Conservation (phyloP, 345 rosid species). For the Heritiera fomes region DNA sequence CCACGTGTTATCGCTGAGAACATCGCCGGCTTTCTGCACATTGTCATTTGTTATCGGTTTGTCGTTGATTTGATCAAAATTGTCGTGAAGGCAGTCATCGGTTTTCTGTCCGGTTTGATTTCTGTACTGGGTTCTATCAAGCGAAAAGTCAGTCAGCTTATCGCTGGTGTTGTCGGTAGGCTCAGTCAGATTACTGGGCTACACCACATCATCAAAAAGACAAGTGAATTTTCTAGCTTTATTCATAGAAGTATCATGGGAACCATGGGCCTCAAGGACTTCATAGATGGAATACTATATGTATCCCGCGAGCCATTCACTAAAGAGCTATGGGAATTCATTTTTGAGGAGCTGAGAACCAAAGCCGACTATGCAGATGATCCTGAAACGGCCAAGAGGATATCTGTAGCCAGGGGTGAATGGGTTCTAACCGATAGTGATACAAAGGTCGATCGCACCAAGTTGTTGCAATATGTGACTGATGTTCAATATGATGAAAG, state of each 20-base stretch:
- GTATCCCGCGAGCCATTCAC: conserved; percentile 46
- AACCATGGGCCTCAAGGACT: conserved; percentile 34
- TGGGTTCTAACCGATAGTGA: conserved; percentile 42
- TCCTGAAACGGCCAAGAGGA: conserved; percentile 44
- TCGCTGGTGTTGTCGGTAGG: background rate
- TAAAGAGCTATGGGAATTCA: conserved; percentile 49
- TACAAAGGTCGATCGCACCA: background rate
- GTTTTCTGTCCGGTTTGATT: background rate
- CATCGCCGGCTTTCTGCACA: background rate
- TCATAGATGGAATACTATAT: conserved; percentile 35
- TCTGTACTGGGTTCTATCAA: background rate
- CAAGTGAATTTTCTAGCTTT: background rate
- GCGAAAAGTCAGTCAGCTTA: background rate
- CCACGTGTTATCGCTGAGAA: background rate
- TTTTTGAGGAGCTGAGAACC: conserved; percentile 37
- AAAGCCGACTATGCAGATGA: conserved; percentile 47
- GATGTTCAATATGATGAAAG: conserved; percentile 46
- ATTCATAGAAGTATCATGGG: conserved; percentile 9
- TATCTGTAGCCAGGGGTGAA: conserved; percentile 57
- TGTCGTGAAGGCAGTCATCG: background rate
- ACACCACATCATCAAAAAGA: background rate
- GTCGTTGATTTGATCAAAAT: background rate
- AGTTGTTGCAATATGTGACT: conserved; percentile 38
- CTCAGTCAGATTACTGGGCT: background rate
- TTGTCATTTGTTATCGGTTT: background rate